Conservation (phyloP, 2,329 filamentous ascomycete species). For the Aspergillus amoenus region DNA sequence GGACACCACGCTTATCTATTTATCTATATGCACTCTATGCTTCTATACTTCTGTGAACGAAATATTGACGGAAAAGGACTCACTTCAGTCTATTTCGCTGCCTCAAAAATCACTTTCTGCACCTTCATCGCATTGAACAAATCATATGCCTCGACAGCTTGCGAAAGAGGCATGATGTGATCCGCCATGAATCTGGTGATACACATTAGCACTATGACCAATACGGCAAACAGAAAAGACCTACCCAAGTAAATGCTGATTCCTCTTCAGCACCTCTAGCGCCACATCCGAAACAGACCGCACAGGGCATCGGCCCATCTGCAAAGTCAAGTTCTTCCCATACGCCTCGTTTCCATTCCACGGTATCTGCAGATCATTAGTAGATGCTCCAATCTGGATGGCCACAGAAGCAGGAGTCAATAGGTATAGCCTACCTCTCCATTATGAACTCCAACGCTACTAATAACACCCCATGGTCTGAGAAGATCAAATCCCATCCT, state of each 20-base stretch:
- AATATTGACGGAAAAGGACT: background rate
- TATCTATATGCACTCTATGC: background rate
- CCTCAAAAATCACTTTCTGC: slow-evolving; percentile 70
- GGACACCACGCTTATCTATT: too few relatives aligned
- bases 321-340: slow-evolving; percentile 68
- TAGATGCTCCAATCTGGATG: slow-evolving; percentile 11
- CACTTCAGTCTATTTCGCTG: slow-evolving; percentile 32
- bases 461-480: slow-evolving; percentile 70
- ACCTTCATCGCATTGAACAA: slow-evolving; percentile 71
- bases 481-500: slow-evolving; percentile 70
- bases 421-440: slow-evolving; percentile 54
- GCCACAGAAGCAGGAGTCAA: background rate
- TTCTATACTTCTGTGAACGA: background rate
- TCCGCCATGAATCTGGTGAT: slow-evolving; percentile 69
- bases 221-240: slow-evolving; percentile 24
- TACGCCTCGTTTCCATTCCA: slow-evolving; percentile 65
- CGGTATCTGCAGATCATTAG: slow-evolving; percentile 52
- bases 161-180: slow-evolving; percentile 67
- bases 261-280: slow-evolving; percentile 63
- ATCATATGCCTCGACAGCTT: slow-evolving; percentile 68
- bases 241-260: slow-evolving; percentile 66
- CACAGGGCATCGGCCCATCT: slow-evolving; percentile 77
- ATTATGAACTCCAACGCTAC: slow-evolving; percentile 75
- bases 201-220: background rate
- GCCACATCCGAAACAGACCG: slow-evolving; percentile 68